Conservation (phyloP, 2,329 filamentous ascomycete species). For the Cercospora citrullina region DNA sequence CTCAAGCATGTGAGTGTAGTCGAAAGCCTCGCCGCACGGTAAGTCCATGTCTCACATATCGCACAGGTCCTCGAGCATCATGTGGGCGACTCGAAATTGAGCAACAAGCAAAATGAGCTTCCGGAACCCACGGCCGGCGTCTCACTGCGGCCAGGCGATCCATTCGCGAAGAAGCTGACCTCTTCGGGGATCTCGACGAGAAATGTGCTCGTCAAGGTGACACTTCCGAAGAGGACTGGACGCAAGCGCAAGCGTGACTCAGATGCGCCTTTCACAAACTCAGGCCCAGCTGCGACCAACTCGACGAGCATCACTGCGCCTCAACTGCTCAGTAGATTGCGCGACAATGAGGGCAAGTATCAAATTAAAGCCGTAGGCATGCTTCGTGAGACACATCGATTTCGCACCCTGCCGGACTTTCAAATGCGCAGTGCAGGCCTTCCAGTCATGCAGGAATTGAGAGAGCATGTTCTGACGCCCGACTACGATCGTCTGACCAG, state of each 20-base stretch:
- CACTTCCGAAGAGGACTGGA: conserved; percentile 81
- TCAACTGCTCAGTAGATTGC: conserved; percentile 35
- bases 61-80: conserved; percentile 37
- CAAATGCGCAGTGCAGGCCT: conserved; percentile 50
- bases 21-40: not conserved
- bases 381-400: conserved; percentile 80
- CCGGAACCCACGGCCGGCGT: conserved; percentile 59
- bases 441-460: conserved; percentile 69
- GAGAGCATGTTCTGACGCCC: conserved; percentile 68
- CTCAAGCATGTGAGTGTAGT: conserved; percentile 52
- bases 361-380: conserved; percentile 47
- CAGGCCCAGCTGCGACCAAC: conserved; percentile 5
- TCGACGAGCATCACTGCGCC: conserved; percentile 30
- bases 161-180: conserved; percentile 72
- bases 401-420: conserved; percentile 82
- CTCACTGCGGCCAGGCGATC: conserved; percentile 78
- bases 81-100: conserved; percentile 35
- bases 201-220: conserved; percentile 83
- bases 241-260: conserved; percentile 82
- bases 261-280: conserved; percentile 52
- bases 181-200: conserved; percentile 75
- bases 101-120: conserved; percentile 25
- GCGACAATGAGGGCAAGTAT: conserved; percentile 34
- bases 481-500: conserved; percentile 61
- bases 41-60: conserved; percentile 18